Percentiles rank a stretch among this genome's conserved stretches.
These are phyloP conservation scores for Taphrina pruni DNA, from an alignment of 1,139 yeast genomes.

Conservation along the genomic window DNA sequence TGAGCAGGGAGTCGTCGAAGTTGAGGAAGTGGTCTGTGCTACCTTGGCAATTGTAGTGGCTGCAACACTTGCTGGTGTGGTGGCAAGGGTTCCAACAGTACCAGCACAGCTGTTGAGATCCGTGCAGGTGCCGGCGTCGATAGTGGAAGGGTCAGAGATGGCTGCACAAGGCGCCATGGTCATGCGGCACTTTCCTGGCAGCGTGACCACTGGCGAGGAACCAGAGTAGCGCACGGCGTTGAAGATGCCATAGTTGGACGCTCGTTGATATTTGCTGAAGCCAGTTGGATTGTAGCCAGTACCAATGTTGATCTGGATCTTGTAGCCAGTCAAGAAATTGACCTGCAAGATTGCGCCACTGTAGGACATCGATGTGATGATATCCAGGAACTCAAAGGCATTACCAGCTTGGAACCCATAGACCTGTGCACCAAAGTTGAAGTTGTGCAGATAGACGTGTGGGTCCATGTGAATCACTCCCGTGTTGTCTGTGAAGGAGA, in stretches of 20 bases:
- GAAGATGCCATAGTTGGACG: constrained; percentile 4
- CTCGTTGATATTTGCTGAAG: not conserved
- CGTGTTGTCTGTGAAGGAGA: constrained; percentile 20
- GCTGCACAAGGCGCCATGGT: constrained; percentile 3
- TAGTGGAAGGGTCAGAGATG: not conserved
- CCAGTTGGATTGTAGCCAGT: constrained; percentile 13
- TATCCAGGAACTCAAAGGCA: constrained; percentile 20
- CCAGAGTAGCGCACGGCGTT: constrained; percentile 20
- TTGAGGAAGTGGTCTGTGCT: not conserved
- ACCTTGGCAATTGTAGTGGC: not conserved
- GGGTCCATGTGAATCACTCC: constrained; percentile 25
- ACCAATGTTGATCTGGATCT: constrained; percentile 21
- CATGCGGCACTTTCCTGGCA: constrained; percentile 16
- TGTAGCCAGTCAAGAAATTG: not conserved
- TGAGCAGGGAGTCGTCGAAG: not conserved
- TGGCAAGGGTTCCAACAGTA: not conserved
- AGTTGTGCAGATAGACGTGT: constrained; percentile 17
- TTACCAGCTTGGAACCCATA: constrained; percentile 30
- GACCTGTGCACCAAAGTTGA: constrained; percentile 20
- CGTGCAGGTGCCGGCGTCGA: not conserved
- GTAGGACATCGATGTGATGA: constrained; percentile 2
- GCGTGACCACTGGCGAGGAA: not conserved
- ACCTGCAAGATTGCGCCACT: constrained; percentile 8
- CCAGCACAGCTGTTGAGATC: not conserved
- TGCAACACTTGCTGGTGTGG: not conserved